Base-by-base conservation (phyloP, 768 basidiomycete species). In the Calocybe gangraenosa region DNA sequence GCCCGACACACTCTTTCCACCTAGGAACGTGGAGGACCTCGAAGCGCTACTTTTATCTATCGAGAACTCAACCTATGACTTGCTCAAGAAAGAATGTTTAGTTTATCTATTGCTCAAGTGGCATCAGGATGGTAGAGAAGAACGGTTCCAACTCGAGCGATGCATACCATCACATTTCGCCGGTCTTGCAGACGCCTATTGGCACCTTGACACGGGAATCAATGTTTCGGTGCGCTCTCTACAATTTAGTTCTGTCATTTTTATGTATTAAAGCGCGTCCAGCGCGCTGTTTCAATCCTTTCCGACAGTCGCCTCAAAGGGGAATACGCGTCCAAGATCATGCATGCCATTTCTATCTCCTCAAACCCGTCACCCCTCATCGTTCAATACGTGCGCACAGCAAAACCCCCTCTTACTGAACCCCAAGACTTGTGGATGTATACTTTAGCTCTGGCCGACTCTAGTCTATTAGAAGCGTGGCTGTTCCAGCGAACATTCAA, bases 101-200 rank as follows among this genome's bases (percentile, higher is more conserved):
- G 66, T 89, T 1, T 92, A 89, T 64, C 91, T 82, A 58, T 65
- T 92, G 50, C 70, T 92, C 47, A 89, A 87, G 59, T 89, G 83
- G 84, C 79, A 84, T 48, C 70, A 76, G 55, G 85, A 89, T 58
- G 74, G 76, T 4, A 65, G 73, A 58, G 68, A 85, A 71, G 58
- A 71, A 50, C 55, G 62, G 48, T 69, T 87, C 68, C 64, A 66
- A 58, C 42, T 68, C 61, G 61, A 78, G 61, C 66, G 74, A 21
- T 79, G 75, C 54, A 82, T 92, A 49, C 81, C 86, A 3, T 83
- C 87, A 2, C 89, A 90, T 54, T 91, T 90, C 56, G 70, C 75
- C 6, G 66, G 74, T 3, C 73, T 92, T 37, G 78, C 86, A n/a
- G 84, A 88, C 65, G 89, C 90, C 57, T 92, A 92, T 66, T 92